These are phyloP conservation scores for Alternaria triticina DNA, from an alignment of 2,329 filamentous ascomycete genomes.

Conservation along the genomic window DNA sequence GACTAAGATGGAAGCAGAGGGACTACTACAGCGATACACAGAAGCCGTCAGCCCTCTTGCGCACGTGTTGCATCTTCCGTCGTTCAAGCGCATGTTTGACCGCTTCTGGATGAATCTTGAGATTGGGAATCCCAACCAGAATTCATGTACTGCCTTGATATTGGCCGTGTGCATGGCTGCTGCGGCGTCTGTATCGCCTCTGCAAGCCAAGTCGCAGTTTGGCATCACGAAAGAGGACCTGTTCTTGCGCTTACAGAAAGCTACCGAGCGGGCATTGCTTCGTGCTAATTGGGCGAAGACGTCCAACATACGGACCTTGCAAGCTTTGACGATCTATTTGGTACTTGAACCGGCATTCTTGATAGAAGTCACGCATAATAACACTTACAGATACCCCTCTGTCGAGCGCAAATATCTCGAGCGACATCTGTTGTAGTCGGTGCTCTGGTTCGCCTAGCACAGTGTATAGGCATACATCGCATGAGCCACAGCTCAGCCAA, in stretches of 20 bases:
- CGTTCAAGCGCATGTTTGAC: conserved; percentile 47
- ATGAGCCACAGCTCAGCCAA: conserved; percentile 43
- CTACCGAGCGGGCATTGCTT: conserved; percentile 45
- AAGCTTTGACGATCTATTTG: conserved; percentile 47
- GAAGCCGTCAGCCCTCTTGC: conserved; percentile 47
- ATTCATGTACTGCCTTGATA: conserved; percentile 47
- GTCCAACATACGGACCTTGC: conserved; percentile 46
- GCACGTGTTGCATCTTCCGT: conserved; percentile 48
- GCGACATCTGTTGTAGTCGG: conserved; percentile 49
- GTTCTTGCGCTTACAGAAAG: conserved; percentile 44
- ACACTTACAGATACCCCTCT: conserved; percentile 42
- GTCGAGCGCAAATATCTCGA: conserved; percentile 47
- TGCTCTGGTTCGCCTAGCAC: conserved; percentile 45
- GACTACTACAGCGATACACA: conserved; percentile 42
- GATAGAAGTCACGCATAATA: not conserved
- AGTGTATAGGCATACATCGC: conserved; percentile 49
- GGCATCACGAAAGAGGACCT: conserved; percentile 48
- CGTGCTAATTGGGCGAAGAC: conserved; percentile 49
- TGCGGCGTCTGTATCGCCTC: conserved; percentile 44
- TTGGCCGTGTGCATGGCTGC: conserved; percentile 48
- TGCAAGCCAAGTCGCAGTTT: conserved; percentile 49
- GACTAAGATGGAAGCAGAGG: conserved; percentile 45
- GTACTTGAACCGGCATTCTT: conserved; percentile 17
- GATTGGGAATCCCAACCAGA: conserved; percentile 44
- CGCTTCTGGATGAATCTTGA: conserved; percentile 47